Conservation (phyloP, 768 basidiomycete genomes). For the Dioszegia crocea region DNA sequence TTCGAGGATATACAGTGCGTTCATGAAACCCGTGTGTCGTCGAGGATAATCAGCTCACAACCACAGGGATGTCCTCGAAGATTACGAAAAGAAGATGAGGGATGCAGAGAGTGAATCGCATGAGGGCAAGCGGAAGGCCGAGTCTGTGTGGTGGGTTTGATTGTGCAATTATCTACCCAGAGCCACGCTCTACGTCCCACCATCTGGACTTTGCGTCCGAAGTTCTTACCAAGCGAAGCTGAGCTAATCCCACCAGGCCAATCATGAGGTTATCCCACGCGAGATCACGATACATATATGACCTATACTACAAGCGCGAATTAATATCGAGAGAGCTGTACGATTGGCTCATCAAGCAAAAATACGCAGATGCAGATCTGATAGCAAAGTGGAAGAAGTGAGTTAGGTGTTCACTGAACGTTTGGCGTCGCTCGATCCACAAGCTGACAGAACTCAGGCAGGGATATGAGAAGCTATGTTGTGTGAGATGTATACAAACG, state of each 20-base stretch:
- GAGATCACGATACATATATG: constrained; percentile 93
- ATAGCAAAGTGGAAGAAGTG: constrained; percentile 99
- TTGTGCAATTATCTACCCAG: too few species aligned
- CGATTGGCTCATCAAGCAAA: constrained; percentile 96
- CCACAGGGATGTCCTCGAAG: constrained; percentile 75
- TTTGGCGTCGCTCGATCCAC: neutral
- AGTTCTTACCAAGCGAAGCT: too few species aligned
- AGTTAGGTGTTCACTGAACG: too few species aligned
- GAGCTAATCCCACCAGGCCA: constrained; percentile 58
- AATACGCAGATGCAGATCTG: constrained; percentile 90
- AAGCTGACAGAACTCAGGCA: constrained; percentile 21
- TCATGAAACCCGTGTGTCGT: neutral
- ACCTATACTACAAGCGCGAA: constrained; percentile 97
- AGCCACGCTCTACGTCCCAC: too few species aligned
- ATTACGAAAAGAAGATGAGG: constrained; percentile 98
- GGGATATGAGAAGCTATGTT: constrained; percentile 97
- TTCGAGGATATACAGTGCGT: constrained; percentile 76
- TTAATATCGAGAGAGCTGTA: constrained; percentile 86
- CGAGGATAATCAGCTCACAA: constrained; percentile 3
- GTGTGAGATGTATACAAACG: constrained; percentile 92
- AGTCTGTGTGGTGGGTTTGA: constrained; percentile 47
- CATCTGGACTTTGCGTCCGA: too few species aligned
- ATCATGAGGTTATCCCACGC: constrained; percentile 98
- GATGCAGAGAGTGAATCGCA: constrained; percentile 97
- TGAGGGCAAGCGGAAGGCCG: constrained; percentile 69